Evolutionary conservation across 768 basidiomycete genomes (phyloP).

Genomic region (Phylloporus scabripes): DNA sequence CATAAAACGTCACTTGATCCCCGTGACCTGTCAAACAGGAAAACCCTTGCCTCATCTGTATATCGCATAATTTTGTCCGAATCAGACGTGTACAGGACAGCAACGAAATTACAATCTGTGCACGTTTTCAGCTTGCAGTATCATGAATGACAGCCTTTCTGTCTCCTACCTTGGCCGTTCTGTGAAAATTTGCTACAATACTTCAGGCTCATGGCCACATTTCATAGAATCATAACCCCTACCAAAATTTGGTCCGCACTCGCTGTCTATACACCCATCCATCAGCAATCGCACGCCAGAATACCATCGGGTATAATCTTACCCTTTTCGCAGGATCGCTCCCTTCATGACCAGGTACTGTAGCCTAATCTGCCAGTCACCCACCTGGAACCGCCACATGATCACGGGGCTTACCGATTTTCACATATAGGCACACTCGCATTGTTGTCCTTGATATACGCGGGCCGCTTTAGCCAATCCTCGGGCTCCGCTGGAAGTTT

Average conservation of each 20-base stretch:
- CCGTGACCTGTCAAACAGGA: constrained; percentile 11
- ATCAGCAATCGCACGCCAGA: constrained; percentile 18
- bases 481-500: constrained; percentile 85
- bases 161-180: constrained; percentile 39
- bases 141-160: not conserved
- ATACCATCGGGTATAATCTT: constrained; percentile 22
- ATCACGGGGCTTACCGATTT: constrained; percentile 51
- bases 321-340: constrained; percentile 83
- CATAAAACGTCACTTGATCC: constrained; percentile 21
- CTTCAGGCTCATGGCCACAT: constrained; percentile 8
- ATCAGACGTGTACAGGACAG: constrained; percentile 76
- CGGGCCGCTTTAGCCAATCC: constrained; percentile 80
- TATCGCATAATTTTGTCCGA: constrained; percentile 74
- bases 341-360: constrained; percentile 87
- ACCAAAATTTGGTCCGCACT: constrained; percentile 80
- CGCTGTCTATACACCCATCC: constrained; percentile 52
- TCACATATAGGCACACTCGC: constrained; percentile 77
- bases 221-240: constrained; percentile 22
- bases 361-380: constrained; percentile 43
- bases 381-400: constrained; percentile 6
- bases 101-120: constrained; percentile 72
- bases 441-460: constrained; percentile 74
- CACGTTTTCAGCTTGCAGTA: not conserved
- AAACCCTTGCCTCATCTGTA: constrained; percentile 58
- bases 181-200: constrained; percentile 65